These are phyloP conservation scores for Tympanopsis confertula DNA, from an alignment of 2,329 filamentous ascomycete species.

Conservation along the genomic window DNA sequence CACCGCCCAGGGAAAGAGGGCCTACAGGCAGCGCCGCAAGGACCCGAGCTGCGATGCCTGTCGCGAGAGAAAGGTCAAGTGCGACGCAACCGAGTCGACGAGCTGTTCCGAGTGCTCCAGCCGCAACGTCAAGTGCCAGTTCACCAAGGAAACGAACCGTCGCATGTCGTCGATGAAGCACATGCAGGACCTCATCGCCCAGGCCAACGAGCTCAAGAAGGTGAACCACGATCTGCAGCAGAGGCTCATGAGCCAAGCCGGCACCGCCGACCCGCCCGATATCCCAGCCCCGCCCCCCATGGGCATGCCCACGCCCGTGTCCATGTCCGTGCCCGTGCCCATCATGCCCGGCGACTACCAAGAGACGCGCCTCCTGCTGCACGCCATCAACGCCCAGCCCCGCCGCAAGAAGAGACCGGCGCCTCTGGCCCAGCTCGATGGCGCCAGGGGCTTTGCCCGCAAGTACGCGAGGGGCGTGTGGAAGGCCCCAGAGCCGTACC, in stretches of 20 bases:
- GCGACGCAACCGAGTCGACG: slow-evolving; percentile 89
- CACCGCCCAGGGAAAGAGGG: background rate
- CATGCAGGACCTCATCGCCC: slow-evolving; percentile 71
- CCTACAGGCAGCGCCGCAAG: background rate
- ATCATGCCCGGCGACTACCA: background rate
- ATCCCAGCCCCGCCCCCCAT: background rate
- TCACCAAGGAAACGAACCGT: slow-evolving; percentile 96
- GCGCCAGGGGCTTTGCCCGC: slow-evolving; percentile 62
- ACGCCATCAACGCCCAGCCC: slow-evolving; percentile 54
- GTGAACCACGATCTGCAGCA: slow-evolving; percentile 67
- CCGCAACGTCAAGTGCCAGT: slow-evolving; percentile 92
- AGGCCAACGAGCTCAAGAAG: slow-evolving; percentile 45
- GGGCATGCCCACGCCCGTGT: slow-evolving; percentile 24
- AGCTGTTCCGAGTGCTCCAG: slow-evolving; percentile 97
- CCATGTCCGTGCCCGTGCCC: slow-evolving; percentile 12
- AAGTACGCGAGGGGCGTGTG: slow-evolving; percentile 68
- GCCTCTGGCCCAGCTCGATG: slow-evolving; percentile 55
- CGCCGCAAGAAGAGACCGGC: slow-evolving; percentile 49
- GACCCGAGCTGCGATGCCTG: slow-evolving; percentile 72
- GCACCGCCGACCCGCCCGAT: slow-evolving; percentile 8
- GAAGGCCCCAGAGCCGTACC: slow-evolving; percentile 62
- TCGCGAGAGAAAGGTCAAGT: slow-evolving; percentile 74
- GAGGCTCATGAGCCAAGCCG: slow-evolving; percentile 40
- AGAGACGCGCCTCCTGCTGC: slow-evolving; percentile 42
- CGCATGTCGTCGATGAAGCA: slow-evolving; percentile 99